Evolutionary conservation across 2,329 filamentous ascomycete species (phyloP).

Genomic region (Talaromyces sp.): DNA sequence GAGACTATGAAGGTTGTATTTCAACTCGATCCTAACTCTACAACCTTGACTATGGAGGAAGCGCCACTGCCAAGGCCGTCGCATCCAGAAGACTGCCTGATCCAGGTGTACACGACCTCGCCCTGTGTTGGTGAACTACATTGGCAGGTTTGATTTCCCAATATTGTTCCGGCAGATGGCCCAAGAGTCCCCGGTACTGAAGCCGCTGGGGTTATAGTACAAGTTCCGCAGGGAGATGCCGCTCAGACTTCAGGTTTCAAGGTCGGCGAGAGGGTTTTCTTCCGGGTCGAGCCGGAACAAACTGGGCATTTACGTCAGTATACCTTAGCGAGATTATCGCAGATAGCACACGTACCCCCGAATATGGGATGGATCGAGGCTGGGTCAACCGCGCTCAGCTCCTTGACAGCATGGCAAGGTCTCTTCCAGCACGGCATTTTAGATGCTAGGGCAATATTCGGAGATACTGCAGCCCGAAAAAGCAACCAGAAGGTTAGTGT

Average conservation of each 20-base stretch:
- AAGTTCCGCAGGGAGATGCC: not conserved
- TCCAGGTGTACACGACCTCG: conserved; percentile 10
- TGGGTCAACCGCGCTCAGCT: conserved; percentile 11
- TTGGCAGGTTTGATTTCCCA: conserved; percentile 12
- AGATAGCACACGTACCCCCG: conserved; percentile 6
- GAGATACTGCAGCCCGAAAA: not conserved
- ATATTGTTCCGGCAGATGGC: conserved; percentile 3
- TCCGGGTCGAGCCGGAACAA: conserved; percentile 9
- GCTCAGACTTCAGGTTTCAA: conserved; percentile 3
- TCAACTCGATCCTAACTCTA: conserved; percentile 9
- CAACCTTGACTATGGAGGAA: conserved; percentile 12
- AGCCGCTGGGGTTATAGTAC: conserved; percentile 13
- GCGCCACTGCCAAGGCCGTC: conserved; percentile 8
- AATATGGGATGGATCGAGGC: conserved; percentile 11
- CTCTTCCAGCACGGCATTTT: conserved; percentile 12
- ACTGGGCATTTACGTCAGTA: conserved; percentile 13
- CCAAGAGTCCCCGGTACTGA: conserved; percentile 10
- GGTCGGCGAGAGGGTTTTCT: conserved; percentile 10
- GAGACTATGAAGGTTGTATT: conserved; percentile 10
- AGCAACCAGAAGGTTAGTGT: conserved; percentile 3
- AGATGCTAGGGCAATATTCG: conserved; percentile 1
- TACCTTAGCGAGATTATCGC: conserved; percentile 7
- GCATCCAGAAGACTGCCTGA: conserved; percentile 13
- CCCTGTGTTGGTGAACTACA: conserved; percentile 12
- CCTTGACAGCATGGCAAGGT: conserved; percentile 13